Percentiles rank a stretch among this genome's conserved stretches.
These are phyloP conservation scores for Russula ochroleuca DNA, from an alignment of 768 basidiomycete species.

Conservation along the genomic window DNA sequence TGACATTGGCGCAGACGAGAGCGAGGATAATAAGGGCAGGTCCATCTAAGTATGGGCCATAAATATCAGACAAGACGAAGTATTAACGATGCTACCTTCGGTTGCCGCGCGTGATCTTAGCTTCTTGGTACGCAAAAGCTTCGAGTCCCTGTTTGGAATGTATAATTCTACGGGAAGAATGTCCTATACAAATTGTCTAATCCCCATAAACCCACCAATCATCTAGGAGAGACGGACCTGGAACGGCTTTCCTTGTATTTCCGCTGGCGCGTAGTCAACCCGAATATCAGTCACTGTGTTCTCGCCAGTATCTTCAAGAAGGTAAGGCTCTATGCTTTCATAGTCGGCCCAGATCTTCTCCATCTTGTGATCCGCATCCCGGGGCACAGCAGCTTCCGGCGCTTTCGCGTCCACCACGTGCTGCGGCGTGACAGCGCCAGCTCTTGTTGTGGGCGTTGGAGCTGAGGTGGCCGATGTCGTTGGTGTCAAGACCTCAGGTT, in stretches of 20 bases:
- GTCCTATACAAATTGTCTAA: constrained; percentile 43
- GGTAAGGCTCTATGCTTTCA: constrained; percentile 71
- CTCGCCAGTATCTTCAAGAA: constrained; percentile 46
- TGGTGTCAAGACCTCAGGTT: constrained; percentile 13
- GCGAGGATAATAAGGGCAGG: constrained; percentile 86
- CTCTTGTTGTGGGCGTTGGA: constrained; percentile 13
- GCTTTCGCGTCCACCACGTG: constrained; percentile 19
- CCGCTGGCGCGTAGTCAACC: constrained; percentile 50
- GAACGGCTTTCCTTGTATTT: constrained; percentile 46
- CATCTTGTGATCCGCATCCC: constrained; percentile 80
- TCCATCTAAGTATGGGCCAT: constrained; percentile 52
- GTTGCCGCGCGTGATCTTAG: constrained; percentile 46
- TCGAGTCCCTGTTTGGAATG: constrained; percentile 63
- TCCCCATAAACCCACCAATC: neutral
- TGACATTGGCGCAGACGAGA: constrained; percentile 80
- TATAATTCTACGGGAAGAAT: constrained; percentile 73
- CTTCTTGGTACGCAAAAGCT: constrained; percentile 35
- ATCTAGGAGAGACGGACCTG: constrained; percentile 43
- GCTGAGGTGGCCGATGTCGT: constrained; percentile 22
- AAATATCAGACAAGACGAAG: neutral
- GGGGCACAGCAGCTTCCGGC: constrained; percentile 47
- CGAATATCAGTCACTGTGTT: constrained; percentile 51
- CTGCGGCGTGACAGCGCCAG: constrained; percentile 19
- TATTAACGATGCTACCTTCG: constrained; percentile 49
- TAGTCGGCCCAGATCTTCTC: constrained; percentile 87